A percentile compares a stretch with the other conserved stretches of the same genome.
phyloP scores from a whole-genome alignment of 163 green algal species.

The Trebouxia gelatinosa region DNA sequence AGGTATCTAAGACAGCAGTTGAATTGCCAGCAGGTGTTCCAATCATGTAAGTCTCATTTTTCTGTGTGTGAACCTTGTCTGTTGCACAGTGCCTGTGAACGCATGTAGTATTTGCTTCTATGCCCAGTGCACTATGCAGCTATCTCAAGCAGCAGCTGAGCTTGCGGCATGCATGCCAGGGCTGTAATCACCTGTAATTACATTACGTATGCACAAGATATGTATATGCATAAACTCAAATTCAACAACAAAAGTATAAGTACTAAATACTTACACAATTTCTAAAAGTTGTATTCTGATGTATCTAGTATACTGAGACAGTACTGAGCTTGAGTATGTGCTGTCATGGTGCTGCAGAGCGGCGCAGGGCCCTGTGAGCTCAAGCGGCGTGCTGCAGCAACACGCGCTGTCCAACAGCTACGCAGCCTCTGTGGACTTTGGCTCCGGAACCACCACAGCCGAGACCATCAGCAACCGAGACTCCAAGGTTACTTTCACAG shows the following conservation, averaged over 20 bases:
- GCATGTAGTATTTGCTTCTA: too few species aligned
- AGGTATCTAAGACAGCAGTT: too few species aligned
- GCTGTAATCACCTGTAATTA: not conserved
- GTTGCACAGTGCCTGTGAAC: too few species aligned
- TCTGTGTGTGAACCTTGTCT: too few species aligned
- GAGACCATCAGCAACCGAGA: not conserved
- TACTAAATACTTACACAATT: not conserved
- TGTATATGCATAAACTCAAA: not conserved
- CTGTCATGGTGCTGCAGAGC: not conserved
- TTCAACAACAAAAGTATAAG: not conserved
- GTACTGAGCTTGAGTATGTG: not conserved
- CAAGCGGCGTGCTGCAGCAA: not conserved
- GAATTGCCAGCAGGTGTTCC: too few species aligned
- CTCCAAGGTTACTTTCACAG: too few species aligned
- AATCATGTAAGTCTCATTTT: too few species aligned
- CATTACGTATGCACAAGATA: not conserved
- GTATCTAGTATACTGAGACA: not conserved
- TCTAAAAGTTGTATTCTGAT: not conserved
- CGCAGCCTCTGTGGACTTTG: constrained; percentile 10
- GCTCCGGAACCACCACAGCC: not conserved
- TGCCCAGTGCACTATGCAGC: not conserved
- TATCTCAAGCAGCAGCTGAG: not conserved
- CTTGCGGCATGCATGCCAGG: not conserved
- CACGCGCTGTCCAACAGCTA: not conserved
- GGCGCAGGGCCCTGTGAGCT: constrained; percentile 12